Evolutionary conservation across 2,329 filamentous ascomycete genomes (phyloP).

Genomic region (Scedosporium apiospermum): DNA sequence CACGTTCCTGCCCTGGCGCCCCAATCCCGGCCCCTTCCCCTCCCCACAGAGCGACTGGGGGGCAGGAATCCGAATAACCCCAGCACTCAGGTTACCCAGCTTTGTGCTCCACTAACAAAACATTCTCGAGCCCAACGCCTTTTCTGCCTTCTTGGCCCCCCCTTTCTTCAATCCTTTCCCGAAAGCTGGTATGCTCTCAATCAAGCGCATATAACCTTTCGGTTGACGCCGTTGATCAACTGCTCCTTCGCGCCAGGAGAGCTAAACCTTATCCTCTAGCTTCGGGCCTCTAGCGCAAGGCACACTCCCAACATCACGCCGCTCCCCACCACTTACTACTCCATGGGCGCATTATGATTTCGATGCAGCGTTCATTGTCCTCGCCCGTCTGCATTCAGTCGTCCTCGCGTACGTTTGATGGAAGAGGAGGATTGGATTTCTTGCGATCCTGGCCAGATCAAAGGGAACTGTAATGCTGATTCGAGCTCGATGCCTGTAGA

Average conservation of each 20-base stretch:
- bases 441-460: neutral
- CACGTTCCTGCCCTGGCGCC: neutral
- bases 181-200: neutral
- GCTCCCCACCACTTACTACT: neutral
- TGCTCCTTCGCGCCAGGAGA: neutral
- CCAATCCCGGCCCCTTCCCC: neutral
- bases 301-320: neutral
- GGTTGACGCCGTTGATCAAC: neutral
- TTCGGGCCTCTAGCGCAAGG: neutral
- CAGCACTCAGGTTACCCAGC: neutral
- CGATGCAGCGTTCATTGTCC: slow-evolving; percentile 7
- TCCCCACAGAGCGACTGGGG: neutral
- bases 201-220: neutral
- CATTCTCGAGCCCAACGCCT: neutral
- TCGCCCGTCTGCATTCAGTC: slow-evolving; percentile 5
- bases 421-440: too few relatives aligned
- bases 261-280: neutral
- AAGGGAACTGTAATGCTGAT: neutral
- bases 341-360: slow-evolving; percentile 8
- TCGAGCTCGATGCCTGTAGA: neutral
- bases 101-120: neutral
- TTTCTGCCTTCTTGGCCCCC: neutral
- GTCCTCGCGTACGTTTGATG: slow-evolving; percentile 3
- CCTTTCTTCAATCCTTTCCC: neutral
- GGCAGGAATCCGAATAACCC: neutral